Percentiles rank a stretch among this genome's conserved stretches.
These are phyloP conservation scores for Vigna hirtella DNA, from an alignment of 306 rosid species.

Conservation along the genomic window DNA sequence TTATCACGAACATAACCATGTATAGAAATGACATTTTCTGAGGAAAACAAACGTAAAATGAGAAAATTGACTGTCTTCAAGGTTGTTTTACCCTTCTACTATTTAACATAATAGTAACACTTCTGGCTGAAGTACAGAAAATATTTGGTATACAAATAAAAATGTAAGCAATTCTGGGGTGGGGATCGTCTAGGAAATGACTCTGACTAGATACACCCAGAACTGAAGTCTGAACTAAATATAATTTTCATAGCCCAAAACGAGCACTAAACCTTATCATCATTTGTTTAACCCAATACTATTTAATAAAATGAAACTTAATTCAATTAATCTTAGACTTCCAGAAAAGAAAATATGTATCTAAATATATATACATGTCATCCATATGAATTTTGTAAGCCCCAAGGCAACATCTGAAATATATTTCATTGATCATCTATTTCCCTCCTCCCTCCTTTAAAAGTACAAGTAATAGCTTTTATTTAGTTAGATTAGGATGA, in stretches of 20 bases:
- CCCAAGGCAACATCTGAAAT: background rate
- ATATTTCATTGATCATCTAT: slow-evolving; percentile 20
- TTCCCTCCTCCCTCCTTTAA: background rate
- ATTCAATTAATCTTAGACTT: background rate
- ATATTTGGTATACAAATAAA: slow-evolving; percentile 5
- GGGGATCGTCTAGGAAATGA: slow-evolving; percentile 9
- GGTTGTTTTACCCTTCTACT: background rate
- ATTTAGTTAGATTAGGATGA: too few species aligned
- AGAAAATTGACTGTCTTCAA: slow-evolving; percentile 9
- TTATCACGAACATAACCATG: slow-evolving; percentile 16
- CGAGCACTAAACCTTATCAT: slow-evolving; percentile 2
- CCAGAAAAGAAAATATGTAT: background rate
- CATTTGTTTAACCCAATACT: slow-evolving; percentile 26
- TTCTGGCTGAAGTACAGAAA: background rate
- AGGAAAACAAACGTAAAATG: background rate
- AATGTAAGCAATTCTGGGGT: background rate
- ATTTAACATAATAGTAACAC: background rate
- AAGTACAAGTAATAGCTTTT: background rate
- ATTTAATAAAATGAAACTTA: background rate
- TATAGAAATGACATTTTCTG: slow-evolving; percentile 9
- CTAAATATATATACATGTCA: background rate
- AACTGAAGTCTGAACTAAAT: slow-evolving; percentile 22
- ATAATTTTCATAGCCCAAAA: slow-evolving; percentile 1
- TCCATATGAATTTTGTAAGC: background rate
- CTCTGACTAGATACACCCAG: background rate